Base-by-base conservation (phyloP, 352 stramenopile species). In the Phytophthora vignae region DNA sequence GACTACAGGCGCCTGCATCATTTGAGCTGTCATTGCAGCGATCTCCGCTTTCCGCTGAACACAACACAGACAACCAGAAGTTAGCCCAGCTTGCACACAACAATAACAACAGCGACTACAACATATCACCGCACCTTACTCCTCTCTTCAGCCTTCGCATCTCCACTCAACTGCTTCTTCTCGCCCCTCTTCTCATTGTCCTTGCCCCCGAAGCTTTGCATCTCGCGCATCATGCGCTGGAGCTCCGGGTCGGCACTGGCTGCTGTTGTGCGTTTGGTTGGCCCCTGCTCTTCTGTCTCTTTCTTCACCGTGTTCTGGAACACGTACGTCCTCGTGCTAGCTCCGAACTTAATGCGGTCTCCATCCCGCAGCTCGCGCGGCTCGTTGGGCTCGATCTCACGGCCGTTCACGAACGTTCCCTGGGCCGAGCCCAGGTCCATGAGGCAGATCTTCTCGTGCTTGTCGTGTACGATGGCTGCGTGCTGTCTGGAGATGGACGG, bases 391-490 rank as follows among this genome's bases (percentile, higher is more conserved):
- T 82, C 60, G 27, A 97, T 84, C 64, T 91, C 83, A 42, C 83
- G 54, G 48, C 69, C 87, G 64, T 96, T 94, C 42, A 97, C 63
- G 33, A 93, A 95, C 42, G 90, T 94, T 48, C 90, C 92, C 65
- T 98, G 91, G n/a, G 83, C 86, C 3, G 90, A 96, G 6, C 78
- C 81, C 19, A 97, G 77, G 69, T 97, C 92, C 64, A 95, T 70
- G 12, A 96, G 64, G 21, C 71, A 82, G 0, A 97, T 42, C 1
- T 71, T 60, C 3, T 78, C 82, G 6, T 88, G 57, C 29, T 84
- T 78, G 57, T 90, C 73, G 64, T 97, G 88, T 25, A 90, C 81
- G 44, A 97, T 61, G 9, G 83, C 77, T 6, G 88, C 90, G 71
- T 97, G 92, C 58, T 92, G 81, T 11, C 92, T 81, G 7, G 89